Evolutionary conservation across 1,284 basidiomycete species (phyloP).

Genomic region (Filobasidium uniguttulatum): DNA sequence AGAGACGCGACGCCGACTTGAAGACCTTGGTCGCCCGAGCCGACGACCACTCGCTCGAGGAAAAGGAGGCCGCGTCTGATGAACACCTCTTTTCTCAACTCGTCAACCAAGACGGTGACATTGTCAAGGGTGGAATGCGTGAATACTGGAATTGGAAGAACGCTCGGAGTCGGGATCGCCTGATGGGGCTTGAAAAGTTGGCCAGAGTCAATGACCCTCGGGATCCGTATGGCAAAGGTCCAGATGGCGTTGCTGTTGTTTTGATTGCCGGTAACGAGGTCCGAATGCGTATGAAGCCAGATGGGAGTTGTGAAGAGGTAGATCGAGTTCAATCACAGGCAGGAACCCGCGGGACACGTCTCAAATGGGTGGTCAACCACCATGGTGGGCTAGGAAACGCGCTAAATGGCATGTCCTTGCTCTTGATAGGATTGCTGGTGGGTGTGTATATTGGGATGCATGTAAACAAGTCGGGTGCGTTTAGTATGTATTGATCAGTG

Average conservation of each 20-base stretch:
- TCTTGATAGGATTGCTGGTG: too few species aligned
- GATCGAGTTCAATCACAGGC: too few species aligned
- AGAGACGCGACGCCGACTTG: constrained; percentile 11
- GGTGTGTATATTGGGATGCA: too few species aligned
- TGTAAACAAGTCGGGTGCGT: too few species aligned
- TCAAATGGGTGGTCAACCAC: too few species aligned
- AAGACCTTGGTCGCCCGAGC: constrained; percentile 1
- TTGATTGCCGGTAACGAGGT: background rate
- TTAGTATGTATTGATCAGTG: too few species aligned
- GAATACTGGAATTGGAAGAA: constrained; percentile 12
- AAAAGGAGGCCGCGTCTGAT: background rate
- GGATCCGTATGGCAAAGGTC: background rate
- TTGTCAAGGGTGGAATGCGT: constrained; percentile 3
- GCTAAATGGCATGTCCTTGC: too few species aligned
- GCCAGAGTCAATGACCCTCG: background rate
- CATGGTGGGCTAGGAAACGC: too few species aligned
- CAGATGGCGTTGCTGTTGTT: background rate
- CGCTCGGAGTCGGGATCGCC: constrained; percentile 5
- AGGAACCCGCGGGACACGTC: too few species aligned
- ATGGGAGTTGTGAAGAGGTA: background rate
- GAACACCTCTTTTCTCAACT: background rate
- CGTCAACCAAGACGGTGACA: too few species aligned
- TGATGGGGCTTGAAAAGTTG: constrained; percentile 1
- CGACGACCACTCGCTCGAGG: background rate
- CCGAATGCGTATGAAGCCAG: background rate